Evolutionary conservation across 2,329 filamentous ascomycete species (phyloP), one percentile per base, ranked within the genome.

Genomic region (Triangularia setosa): DNA sequence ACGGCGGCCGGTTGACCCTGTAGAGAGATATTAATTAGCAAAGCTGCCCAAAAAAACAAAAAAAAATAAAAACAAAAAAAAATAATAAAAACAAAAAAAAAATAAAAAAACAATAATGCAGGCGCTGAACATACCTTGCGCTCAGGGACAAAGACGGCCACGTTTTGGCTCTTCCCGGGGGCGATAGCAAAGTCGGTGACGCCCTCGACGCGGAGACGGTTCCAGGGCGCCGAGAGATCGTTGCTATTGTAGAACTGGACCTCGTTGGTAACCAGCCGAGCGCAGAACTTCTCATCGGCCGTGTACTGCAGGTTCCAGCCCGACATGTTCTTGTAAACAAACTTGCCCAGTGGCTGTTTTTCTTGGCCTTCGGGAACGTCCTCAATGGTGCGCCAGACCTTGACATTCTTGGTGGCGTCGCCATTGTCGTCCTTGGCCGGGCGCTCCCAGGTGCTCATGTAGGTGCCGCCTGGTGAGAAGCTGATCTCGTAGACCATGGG

Each of bases 281-380:
- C 95, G 77, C 94, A 98, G 77, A 92, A 94, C 76, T 88, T 87
- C 83, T 99, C 95, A 75, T 99, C 95, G 65, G 87, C 85, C 28
- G 93, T 97, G 79, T 98, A 99, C 79, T 98, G 94, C 75, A 99
- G 83, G 76, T 97, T 98, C 94, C 94, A 98, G 73, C 93, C 92
- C 55, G 90, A 92, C 81, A 96, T 92, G 69, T 88, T 90, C 83
- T 97, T 97, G 79, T 99, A 95, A 70, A 99, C 95, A 76, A 96
- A 99, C 73, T 88, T 85, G 68, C 93, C 94, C 55, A 97, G 84
- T 28, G 93, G 88, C 72, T 89, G 83, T 78, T 91, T 90, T 70
- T 89, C 85, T 66, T 79, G 80, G 58, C 79, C 86, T 55, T 84
- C 84, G 56, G 86, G 80, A 12, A 83, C 76, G 8, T 90, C 87